Base-by-base conservation (phyloP, 208 protist genomes). In the Tritrichomonas musculus region DNA sequence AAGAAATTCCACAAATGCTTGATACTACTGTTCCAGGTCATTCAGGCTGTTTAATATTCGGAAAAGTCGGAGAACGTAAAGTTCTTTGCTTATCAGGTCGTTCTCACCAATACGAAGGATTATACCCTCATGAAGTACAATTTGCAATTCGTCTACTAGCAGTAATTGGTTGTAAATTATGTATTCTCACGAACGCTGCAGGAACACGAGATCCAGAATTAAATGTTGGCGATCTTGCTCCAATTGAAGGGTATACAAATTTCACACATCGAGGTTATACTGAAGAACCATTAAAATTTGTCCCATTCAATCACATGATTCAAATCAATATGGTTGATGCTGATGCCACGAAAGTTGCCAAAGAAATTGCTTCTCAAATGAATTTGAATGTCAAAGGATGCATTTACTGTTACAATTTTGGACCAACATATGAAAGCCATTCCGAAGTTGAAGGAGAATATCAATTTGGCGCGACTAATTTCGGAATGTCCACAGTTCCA, bases 401-500 rank as follows among this genome's bases (percentile, higher is more conserved):
- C 25, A 47, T 49, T 41, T 92, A 92, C 88, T 47, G 13, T 25
- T 92, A 69, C 39, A 92, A 69, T 55, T 47, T 69, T 64, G 88
- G 88, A 39, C 88, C 88, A 57, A 69, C 57, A 53, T 92, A 92
- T 64, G 88, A 92, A 33, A 4, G 55, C 0, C 39, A 47, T 14
- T 50, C 88, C 53, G 55, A 92, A 92, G 88, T 92, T 50, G 41
- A 57, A 57, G 77, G 77, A 44, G n/a, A 69, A 44, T 47, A 22
- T 14, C 47, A 72, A 64, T 17, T 72, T 30, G 88, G 57, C 36
- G 36, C 50, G 41, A 92, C 50, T 44, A 92, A 92, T 55, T 72
- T 72, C 25, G 88, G 88, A 36, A 92, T 92, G 88, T 92, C 88
- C 13, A 92, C 88, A 66, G 88, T 92, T 11, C 50, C 88, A 53